Percentiles rank a stretch among this genome's conserved stretches.
phyloP scores from a whole-genome alignment of 768 basidiomycete species.

The Rhodosporidiobolus sp. region DNA sequence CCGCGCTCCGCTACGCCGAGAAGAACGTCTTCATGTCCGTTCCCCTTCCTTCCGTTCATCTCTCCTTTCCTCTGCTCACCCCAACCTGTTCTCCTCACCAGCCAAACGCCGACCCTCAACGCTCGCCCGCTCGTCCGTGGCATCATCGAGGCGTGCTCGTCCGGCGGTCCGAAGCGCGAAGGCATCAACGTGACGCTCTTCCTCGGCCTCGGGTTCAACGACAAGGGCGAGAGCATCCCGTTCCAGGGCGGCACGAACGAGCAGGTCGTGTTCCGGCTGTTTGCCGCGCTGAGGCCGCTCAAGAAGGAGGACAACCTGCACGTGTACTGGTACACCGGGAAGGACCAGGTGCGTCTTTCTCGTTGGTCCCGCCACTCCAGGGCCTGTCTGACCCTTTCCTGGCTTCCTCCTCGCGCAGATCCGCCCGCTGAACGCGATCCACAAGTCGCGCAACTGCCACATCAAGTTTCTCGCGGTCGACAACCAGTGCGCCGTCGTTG shows the following conservation, averaged over 20 bases:
- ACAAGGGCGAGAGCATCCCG: conserved; percentile 63
- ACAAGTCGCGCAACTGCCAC: conserved; percentile 70
- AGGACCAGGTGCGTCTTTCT: background rate
- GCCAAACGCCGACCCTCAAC: conserved; percentile 70
- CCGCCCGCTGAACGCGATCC: conserved; percentile 63
- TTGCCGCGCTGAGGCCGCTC: conserved; percentile 54
- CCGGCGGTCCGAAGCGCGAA: conserved; percentile 47
- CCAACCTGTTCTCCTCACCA: conserved; percentile 39
- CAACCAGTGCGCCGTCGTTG: conserved; percentile 62
- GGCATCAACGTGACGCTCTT: conserved; percentile 61
- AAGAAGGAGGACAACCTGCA: conserved; percentile 55
- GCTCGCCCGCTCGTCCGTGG: conserved; percentile 62
- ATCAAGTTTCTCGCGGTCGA: conserved; percentile 69
- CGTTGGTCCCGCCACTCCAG: background rate
- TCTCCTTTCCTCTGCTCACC: no score
- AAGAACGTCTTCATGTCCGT: conserved; percentile 63
- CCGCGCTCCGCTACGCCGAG: conserved; percentile 61
- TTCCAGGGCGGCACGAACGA: conserved; percentile 72
- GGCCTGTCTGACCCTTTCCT: background rate
- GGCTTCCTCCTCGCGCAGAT: conserved; percentile 65
- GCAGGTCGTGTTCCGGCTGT: conserved; percentile 63
- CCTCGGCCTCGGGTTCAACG: conserved; percentile 56
- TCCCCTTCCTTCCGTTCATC: background rate
- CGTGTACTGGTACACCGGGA: conserved; percentile 60
- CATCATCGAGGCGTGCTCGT: conserved; percentile 60